Percentiles rank a stretch among this genome's conserved stretches.
phyloP scores from a whole-genome alignment of 192 early-diverging fungal genomes.

The Pilobolus umbonatus region DNA sequence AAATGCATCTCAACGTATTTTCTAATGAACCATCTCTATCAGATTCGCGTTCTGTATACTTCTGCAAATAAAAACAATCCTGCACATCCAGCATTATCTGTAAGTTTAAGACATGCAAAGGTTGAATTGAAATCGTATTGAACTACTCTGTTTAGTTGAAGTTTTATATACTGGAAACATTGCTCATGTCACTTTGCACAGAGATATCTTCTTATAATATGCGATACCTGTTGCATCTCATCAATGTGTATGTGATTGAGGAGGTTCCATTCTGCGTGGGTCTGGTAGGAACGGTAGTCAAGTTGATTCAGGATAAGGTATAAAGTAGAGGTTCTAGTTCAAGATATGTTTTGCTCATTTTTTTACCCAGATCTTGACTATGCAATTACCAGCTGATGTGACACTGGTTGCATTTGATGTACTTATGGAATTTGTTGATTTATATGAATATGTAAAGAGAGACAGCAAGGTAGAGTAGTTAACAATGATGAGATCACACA shows the following conservation, averaged over 20 bases:
- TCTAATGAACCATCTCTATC: not conserved
- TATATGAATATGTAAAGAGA: slow-evolving; percentile 60
- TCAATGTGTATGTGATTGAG: slow-evolving; percentile 67
- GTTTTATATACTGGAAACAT: slow-evolving; percentile 61
- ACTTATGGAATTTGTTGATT: slow-evolving; percentile 53
- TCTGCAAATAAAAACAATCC: slow-evolving; percentile 11
- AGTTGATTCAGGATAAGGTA: slow-evolving; percentile 77
- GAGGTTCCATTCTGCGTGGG: slow-evolving; percentile 74
- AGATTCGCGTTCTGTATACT: slow-evolving; percentile 36
- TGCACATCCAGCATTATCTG: slow-evolving; percentile 21
- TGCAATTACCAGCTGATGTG: slow-evolving; percentile 54
- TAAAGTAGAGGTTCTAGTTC: too few species aligned
- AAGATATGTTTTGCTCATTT: too few species aligned
- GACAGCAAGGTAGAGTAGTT: slow-evolving; percentile 54
- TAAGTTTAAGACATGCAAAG: slow-evolving; percentile 2
- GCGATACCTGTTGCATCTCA: slow-evolving; percentile 60
- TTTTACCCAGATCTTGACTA: slow-evolving; percentile 48
- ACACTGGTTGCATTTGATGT: slow-evolving; percentile 60
- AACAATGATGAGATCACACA: slow-evolving; percentile 1
- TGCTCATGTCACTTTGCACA: slow-evolving; percentile 58
- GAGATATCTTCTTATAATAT: slow-evolving; percentile 62
- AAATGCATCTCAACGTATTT: not conserved
- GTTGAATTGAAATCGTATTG: not conserved
- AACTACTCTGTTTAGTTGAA: slow-evolving; percentile 44
- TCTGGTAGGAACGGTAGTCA: slow-evolving; percentile 60